Evolutionary conservation across 768 basidiomycete species (phyloP).

Genomic region (Tricholoma matsutake): DNA sequence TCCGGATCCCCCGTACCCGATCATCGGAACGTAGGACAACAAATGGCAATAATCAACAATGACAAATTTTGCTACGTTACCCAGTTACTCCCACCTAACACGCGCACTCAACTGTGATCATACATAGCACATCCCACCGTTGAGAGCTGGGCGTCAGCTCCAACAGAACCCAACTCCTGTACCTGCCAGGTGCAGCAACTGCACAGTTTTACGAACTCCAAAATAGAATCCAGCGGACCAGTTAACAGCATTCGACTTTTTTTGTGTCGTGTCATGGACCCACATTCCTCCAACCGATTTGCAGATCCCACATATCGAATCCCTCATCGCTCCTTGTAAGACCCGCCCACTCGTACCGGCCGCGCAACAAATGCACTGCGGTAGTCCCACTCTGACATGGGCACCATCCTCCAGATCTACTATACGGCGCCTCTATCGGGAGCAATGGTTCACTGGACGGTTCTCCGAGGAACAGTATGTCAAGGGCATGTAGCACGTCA

Average conservation of each 20-base stretch:
- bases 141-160: too few relatives aligned
- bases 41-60: too few relatives aligned
- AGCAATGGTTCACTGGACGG: background rate
- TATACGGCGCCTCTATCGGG: background rate
- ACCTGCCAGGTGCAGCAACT: too few relatives aligned
- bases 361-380: background rate
- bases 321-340: background rate
- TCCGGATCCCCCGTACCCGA: too few relatives aligned
- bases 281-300: background rate
- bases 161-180: too few relatives aligned
- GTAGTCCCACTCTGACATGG: background rate
- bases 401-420: background rate
- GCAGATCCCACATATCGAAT: background rate
- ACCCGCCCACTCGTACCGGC: background rate
- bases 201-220: too few relatives aligned
- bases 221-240: background rate
- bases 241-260: background rate
- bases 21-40: too few relatives aligned
- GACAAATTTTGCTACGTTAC: too few relatives aligned
- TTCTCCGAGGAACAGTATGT: background rate
- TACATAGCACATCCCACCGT: too few relatives aligned
- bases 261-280: background rate
- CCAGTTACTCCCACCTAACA: too few relatives aligned
- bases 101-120: too few relatives aligned
- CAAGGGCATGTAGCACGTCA: background rate